Evolutionary conservation across 1,284 basidiomycete genomes (phyloP).

Genomic region (Naganishia sp.): DNA sequence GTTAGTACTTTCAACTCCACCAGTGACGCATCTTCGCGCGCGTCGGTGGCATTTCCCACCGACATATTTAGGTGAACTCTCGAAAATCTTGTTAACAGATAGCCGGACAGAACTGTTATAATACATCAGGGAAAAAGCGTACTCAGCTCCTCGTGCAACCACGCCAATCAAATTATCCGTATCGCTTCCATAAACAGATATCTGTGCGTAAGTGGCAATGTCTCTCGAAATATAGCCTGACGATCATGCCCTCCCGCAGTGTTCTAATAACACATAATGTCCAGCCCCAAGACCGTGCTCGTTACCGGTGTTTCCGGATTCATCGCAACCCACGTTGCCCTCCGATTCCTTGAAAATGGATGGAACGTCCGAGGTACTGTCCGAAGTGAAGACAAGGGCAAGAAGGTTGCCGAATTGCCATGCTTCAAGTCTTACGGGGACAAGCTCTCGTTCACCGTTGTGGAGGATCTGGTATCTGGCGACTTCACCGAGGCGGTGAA

Average conservation of each 20-base stretch:
- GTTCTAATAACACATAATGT: conserved; percentile 1
- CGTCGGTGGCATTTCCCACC: too few relatives aligned
- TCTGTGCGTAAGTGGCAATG: too few relatives aligned
- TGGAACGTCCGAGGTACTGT: conserved; percentile 51
- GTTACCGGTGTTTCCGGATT: conserved; percentile 45
- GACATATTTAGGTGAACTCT: too few relatives aligned
- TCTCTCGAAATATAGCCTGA: too few relatives aligned
- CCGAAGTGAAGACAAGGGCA: conserved; percentile 47
- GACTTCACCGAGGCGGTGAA: conserved; percentile 48
- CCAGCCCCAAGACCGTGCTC: conserved; percentile 37
- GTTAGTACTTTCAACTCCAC: too few relatives aligned
- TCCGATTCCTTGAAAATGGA: conserved; percentile 39
- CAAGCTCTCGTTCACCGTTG: conserved; percentile 37
- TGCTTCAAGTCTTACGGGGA: conserved; percentile 39
- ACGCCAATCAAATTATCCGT: too few relatives aligned
- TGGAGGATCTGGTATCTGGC: conserved; percentile 42
- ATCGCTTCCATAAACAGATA: too few relatives aligned
- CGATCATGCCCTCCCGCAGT: not conserved
- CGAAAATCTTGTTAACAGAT: too few relatives aligned
- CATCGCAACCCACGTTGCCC: conserved; percentile 42
- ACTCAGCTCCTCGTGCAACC: too few relatives aligned
- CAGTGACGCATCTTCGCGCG: too few relatives aligned
- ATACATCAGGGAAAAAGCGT: too few relatives aligned
- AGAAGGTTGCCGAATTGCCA: conserved; percentile 43
- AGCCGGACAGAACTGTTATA: too few relatives aligned